These are phyloP conservation scores for Purpureocillium takamizusanense DNA, from an alignment of 2,329 filamentous ascomycete species.

Conservation along the genomic window DNA sequence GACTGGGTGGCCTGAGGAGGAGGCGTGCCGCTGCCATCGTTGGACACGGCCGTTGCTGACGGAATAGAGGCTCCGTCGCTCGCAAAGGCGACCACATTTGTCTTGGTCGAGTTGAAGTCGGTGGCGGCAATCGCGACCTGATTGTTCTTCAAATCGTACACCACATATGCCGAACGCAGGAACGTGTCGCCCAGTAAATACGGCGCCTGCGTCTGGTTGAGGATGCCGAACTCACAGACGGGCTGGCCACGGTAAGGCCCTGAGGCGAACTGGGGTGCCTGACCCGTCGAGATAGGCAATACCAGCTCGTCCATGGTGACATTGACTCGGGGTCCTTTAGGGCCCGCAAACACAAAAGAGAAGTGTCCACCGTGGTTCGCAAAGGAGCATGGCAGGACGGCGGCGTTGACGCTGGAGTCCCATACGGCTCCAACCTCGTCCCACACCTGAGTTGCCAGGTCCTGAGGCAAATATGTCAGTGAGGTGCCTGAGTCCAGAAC, in stretches of 20 bases:
- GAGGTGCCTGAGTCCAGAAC: slow-evolving; percentile 71
- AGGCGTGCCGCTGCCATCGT: slow-evolving; percentile 22
- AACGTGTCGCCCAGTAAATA: slow-evolving; percentile 50
- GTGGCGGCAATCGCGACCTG: slow-evolving; percentile 45
- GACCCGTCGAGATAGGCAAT: slow-evolving; percentile 30
- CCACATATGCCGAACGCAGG: slow-evolving; percentile 50
- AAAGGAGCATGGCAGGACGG: slow-evolving; percentile 42
- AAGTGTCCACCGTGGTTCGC: slow-evolving; percentile 37
- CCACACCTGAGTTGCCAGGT: slow-evolving; percentile 45
- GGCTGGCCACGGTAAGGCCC: slow-evolving; percentile 34
- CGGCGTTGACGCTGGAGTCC: slow-evolving; percentile 22
- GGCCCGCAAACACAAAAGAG: slow-evolving; percentile 43
- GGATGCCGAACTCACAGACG: slow-evolving; percentile 48
- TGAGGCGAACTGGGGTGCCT: slow-evolving; percentile 23
- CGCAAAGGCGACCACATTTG: slow-evolving; percentile 40
- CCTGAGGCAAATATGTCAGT: slow-evolving; percentile 58
- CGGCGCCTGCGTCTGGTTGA: slow-evolving; percentile 32
- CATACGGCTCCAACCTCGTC: slow-evolving; percentile 44
- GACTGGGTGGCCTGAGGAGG: slow-evolving; percentile 10
- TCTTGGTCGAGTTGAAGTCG: slow-evolving; percentile 43
- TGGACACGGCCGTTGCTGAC: slow-evolving; percentile 34
- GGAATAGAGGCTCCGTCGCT: slow-evolving; percentile 41
- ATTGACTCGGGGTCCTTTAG: slow-evolving; percentile 38
- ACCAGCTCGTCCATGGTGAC: slow-evolving; percentile 48
- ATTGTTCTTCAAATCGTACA: slow-evolving; percentile 51